phyloP scores from a whole-genome alignment of 495 filamentous ascomycete genomes.

The Xylaria grammica region DNA sequence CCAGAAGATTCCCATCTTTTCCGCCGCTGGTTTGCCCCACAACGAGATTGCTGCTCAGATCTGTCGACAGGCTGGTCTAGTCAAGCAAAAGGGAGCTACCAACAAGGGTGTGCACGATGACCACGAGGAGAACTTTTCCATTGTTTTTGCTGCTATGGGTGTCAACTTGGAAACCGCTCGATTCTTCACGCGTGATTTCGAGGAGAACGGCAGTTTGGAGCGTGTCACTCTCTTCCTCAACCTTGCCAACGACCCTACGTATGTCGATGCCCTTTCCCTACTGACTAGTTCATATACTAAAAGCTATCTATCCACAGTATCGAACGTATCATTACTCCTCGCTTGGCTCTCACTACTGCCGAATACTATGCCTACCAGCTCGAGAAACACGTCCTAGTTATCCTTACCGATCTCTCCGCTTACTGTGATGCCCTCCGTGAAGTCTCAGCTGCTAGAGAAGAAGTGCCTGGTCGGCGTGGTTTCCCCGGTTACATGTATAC shows the following conservation, averaged over 20 bases:
- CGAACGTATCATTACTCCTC: constrained; percentile 99
- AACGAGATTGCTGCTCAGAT: constrained; percentile 99
- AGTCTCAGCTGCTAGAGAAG: constrained; percentile 96
- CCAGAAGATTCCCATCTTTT: constrained; percentile 99
- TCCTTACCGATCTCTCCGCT: constrained; percentile 95
- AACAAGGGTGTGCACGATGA: constrained; percentile 96
- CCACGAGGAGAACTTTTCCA: constrained; percentile 99
- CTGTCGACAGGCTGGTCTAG: constrained; percentile 92
- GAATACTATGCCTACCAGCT: constrained; percentile 99
- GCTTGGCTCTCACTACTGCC: constrained; percentile 96
- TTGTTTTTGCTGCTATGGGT: constrained; percentile 99
- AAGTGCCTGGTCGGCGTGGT: constrained; percentile 99
- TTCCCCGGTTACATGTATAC: constrained; percentile 99
- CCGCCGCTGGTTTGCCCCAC: constrained; percentile 95
- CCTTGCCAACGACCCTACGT: constrained; percentile 98
- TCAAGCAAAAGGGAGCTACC: constrained; percentile 72
- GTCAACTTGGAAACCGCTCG: constrained; percentile 98
- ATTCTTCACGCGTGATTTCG: constrained; percentile 98
- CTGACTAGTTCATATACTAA: constrained; percentile 29
- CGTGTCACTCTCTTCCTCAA: constrained; percentile 97
- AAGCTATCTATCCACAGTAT: constrained; percentile 62
- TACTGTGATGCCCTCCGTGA: constrained; percentile 99
- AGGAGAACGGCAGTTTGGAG: constrained; percentile 99
- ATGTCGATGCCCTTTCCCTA: constrained; percentile 38
- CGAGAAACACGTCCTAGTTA: constrained; percentile 99